Evolutionary conservation across 257 asterid genomes (phyloP).

Genomic region (Solanum raphanifolium): DNA sequence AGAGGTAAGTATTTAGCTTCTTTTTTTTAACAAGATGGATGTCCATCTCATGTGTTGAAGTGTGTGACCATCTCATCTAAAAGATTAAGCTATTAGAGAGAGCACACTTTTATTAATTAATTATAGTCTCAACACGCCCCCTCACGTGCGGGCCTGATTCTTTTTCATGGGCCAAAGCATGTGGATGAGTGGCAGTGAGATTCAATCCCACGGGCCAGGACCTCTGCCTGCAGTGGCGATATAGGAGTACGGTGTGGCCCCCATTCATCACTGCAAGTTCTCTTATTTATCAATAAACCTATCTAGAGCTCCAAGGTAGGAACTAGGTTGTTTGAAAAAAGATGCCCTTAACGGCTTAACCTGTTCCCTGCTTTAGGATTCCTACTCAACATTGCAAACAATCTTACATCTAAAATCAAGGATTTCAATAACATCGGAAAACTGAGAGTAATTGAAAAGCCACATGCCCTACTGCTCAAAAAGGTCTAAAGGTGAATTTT

Average conservation of each 20-base stretch:
- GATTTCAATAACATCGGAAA: background rate
- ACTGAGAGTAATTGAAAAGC: background rate
- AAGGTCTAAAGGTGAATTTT: background rate
- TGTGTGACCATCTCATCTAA: no score
- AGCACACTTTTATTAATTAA: no score
- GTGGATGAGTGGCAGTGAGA: no score
- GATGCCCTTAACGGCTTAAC: background rate
- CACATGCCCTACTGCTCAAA: background rate
- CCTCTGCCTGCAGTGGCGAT: background rate
- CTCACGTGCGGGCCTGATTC: no score
- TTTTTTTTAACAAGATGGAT: background rate
- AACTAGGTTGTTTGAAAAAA: background rate
- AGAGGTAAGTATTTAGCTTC: background rate
- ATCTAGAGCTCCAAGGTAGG: background rate
- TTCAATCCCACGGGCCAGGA: no score
- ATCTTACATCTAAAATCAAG: background rate
- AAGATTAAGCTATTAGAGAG: no score
- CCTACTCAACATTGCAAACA: background rate
- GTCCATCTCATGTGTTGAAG: background rate
- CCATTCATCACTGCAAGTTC: background rate
- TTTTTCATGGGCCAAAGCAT: no score
- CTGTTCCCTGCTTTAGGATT: background rate
- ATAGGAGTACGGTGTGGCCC: background rate
- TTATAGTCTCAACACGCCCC: no score
- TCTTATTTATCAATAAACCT: background rate